Base-by-base conservation (phyloP, 768 basidiomycete genomes). In the Termitomyces heimii region DNA sequence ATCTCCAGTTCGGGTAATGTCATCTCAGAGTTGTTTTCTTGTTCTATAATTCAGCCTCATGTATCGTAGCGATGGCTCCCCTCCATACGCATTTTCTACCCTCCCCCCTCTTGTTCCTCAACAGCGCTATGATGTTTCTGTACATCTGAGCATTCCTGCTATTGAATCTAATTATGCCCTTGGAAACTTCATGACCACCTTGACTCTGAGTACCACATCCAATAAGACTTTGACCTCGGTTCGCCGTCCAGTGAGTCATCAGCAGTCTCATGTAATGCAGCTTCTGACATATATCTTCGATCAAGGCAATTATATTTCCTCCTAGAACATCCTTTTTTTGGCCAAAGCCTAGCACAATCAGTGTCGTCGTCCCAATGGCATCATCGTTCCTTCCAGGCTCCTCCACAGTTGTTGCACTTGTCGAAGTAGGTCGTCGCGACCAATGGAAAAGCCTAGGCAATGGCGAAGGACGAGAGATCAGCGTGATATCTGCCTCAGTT, bases 101-200 rank as follows among this genome's bases (percentile, higher is more conserved):
- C 69, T 92, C 0, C 80, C 83, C 2, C 57, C 68, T 13, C 73
- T 92, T 31, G 77, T 79, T 51, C 65, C 80, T 18, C 72, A 77
- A 37, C 91, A 92, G 60, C 81, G 81, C n/a, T 94, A 93, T 56
- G 84, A 91, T 60, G 74, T 94, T 51, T 84, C 83, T 44, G 70
- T 93, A 16, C 80, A 82, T 53, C 73, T 94, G 16, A 68, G 73
- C 29, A 74, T 93, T 7, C 92, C 92, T 12, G 75, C 82, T 4
- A 79, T 80, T 18, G 82, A 85, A 57, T 69, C 84, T 22, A 93
- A 91, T 71, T 74, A 81, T 63, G 84, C 75, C 4, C 81, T 94
- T 3, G 92, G 92, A 42, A 94, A 94, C 68, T 94, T 93, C 70
- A 94, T 94, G 92, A 74, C 83, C 5, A 79, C 76, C 44, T 67